Base-by-base conservation (phyloP, 768 basidiomycete species). In the Rhodotorula diobovata region DNA sequence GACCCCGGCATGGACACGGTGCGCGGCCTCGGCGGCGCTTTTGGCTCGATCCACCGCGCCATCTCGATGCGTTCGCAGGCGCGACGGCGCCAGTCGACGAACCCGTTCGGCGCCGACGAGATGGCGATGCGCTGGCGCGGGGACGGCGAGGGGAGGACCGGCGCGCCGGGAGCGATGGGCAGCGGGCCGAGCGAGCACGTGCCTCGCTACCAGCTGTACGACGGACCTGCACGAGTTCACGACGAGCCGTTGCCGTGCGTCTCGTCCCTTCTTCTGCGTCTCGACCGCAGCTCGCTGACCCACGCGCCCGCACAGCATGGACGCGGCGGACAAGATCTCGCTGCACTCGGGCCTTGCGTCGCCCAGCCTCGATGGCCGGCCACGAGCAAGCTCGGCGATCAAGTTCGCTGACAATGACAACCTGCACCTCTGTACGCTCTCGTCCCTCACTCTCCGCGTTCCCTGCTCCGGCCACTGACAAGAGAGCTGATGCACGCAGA, bases 1-100 rank as follows among this genome's bases (percentile, higher is more conserved):
- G 92, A 98, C 75, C 94, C 95, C 0, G 94, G 94, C 6, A 90
- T 96, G 80, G 93, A 93, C 72, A 86, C 93, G 4, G 84, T 98
- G 0, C 86, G 96, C 28, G 94, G 95, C 25, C 89, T 89, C 4
- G 94, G 94, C 76, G 93, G 94, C 9, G 85, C 93, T 0, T 83
- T 97, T 54, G 94, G 96, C 28, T 92, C 90, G 78, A 89, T 98
- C 77, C 91, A 95, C 65, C 76, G 78, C 28, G 77, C 77, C 12
- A 75, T 77, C 78, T 68, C 63, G 46, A 68, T 72, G 59, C 76
- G 56, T 68, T 32, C 61, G 58, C 75, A 39, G 61, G 77, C 48
- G 76, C 76, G 71, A 73, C n/a, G 61, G 57, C n/a, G 66, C 77
- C 67, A 66, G 77, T 57, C 78, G 78, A 59, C 75, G 41, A n/a